Conservation (phyloP, 805 yeast genomes). For the Nakazawaea anatomiae region DNA sequence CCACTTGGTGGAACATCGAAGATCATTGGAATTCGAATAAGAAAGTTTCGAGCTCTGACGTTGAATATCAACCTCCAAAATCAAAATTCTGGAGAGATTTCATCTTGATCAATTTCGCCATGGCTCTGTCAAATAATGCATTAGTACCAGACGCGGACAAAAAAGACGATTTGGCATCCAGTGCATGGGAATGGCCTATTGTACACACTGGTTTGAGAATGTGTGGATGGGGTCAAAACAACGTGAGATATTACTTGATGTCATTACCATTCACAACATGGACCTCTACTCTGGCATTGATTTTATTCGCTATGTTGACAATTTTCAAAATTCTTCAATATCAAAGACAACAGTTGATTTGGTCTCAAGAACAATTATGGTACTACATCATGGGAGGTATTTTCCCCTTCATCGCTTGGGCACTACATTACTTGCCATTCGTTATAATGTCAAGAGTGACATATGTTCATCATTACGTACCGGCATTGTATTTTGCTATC, state of each 20-base stretch:
- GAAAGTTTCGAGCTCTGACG: conserved; percentile 24
- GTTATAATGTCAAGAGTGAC: conserved; percentile 94
- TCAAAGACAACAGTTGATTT: conserved; percentile 60
- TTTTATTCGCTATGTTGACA: conserved; percentile 33
- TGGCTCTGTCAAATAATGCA: conserved; percentile 83
- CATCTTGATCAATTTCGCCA: conserved; percentile 65
- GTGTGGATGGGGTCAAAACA: conserved; percentile 62
- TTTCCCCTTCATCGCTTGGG: conserved; percentile 88
- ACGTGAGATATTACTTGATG: conserved; percentile 56
- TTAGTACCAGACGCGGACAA: conserved; percentile 72
- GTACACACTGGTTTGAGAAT: conserved; percentile 64
- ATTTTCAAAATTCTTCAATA: conserved; percentile 39
- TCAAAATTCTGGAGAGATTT: conserved; percentile 63
- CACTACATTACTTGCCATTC: conserved; percentile 83
- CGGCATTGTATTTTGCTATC: conserved; percentile 89
- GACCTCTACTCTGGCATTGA: conserved; percentile 49
- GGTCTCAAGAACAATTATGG: conserved; percentile 6
- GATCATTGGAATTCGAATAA: conserved; percentile 51
- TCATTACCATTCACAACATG: conserved; percentile 63
- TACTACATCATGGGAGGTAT: conserved; percentile 50
- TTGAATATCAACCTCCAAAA: conserved; percentile 34
- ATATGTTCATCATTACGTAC: conserved; percentile 93
- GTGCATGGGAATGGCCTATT: conserved; percentile 85
- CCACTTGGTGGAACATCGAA: conserved; percentile 81
- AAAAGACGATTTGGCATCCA: conserved; percentile 62